Evolutionary conservation across 176 grass and related monocot species (phyloP).

Genomic region (Olyra latifolia): DNA sequence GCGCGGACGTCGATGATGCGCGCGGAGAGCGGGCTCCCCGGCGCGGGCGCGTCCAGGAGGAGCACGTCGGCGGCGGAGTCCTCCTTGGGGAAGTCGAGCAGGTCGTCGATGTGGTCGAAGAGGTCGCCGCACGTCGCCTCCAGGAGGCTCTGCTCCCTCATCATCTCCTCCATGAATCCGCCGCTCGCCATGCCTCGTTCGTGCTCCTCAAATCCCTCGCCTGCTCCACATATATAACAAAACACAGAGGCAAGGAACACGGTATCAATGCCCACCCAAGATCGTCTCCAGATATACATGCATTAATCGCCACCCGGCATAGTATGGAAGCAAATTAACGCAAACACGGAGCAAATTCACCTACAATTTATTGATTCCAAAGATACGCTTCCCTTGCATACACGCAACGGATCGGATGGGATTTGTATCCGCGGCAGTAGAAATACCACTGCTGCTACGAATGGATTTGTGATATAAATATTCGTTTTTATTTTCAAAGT

Average conservation of each 20-base stretch:
- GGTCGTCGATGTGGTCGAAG: slow-evolving; percentile 92
- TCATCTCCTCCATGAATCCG: slow-evolving; percentile 57
- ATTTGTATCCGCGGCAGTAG: neutral
- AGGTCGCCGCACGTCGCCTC: slow-evolving; percentile 63
- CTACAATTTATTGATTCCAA: slow-evolving; percentile 27
- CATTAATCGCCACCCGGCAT: neutral
- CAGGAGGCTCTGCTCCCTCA: slow-evolving; percentile 61
- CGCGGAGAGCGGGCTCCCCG: slow-evolving; percentile 44
- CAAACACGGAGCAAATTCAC: slow-evolving; percentile 24
- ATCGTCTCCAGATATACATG: slow-evolving; percentile 17
- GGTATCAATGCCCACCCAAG: too few relatives aligned
- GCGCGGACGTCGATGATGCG: slow-evolving; percentile 43
- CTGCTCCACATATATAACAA: neutral
- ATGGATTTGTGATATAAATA: too few relatives aligned
- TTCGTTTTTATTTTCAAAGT: slow-evolving; percentile 40
- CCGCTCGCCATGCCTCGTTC: slow-evolving; percentile 30
- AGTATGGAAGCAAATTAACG: slow-evolving; percentile 26
- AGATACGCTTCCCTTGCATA: neutral
- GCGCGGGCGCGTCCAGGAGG: slow-evolving; percentile 59
- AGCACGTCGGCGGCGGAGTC: slow-evolving; percentile 65
- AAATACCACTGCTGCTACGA: neutral
- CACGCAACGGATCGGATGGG: neutral
- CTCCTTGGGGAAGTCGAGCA: slow-evolving; percentile 85
- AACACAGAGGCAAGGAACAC: neutral
- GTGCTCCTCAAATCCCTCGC: neutral